These are phyloP conservation scores for Chaetoscypha palmicola DNA, from an alignment of 2,329 filamentous ascomycete species.

Conservation along the genomic window DNA sequence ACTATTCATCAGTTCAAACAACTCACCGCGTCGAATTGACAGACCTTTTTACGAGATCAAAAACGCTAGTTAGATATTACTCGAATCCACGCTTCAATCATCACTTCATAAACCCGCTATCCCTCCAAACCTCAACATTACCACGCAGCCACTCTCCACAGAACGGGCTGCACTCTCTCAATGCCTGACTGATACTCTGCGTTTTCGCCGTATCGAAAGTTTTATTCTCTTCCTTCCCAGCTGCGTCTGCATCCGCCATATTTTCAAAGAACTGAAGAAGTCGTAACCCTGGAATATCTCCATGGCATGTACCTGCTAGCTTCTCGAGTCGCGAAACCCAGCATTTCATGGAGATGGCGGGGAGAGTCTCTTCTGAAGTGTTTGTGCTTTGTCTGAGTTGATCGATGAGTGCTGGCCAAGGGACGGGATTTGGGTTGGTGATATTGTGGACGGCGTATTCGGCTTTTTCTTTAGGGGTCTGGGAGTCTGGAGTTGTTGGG, in stretches of 20 bases:
- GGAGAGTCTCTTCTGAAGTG: not conserved
- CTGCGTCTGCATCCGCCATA: constrained; percentile 13
- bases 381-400: not conserved
- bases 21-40: too few relatives aligned
- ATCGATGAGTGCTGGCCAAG: constrained; percentile 15
- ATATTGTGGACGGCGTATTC: constrained; percentile 25
- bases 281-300: constrained; percentile 19
- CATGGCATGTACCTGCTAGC: constrained; percentile 5
- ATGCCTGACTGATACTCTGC: constrained; percentile 6
- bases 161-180: constrained; percentile 19
- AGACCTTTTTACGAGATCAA: too few relatives aligned
- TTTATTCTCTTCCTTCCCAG: constrained; percentile 9
- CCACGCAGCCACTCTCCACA: constrained; percentile 16
- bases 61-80: too few relatives aligned
- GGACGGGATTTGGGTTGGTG: constrained; percentile 19
- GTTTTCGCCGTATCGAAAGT: constrained; percentile 23
- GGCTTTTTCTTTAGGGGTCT: not conserved
- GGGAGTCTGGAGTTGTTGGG: not conserved
- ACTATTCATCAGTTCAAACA: too few relatives aligned
- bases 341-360: constrained; percentile 14
- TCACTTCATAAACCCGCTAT: constrained; percentile 17
- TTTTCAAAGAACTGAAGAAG: constrained; percentile 24
- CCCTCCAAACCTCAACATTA: constrained; percentile 22
- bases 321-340: constrained; percentile 16
- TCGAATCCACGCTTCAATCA: too few relatives aligned